Evolutionary conservation across 2,329 filamentous ascomycete genomes (phyloP).

Genomic region (Colletotrichum filicis): DNA sequence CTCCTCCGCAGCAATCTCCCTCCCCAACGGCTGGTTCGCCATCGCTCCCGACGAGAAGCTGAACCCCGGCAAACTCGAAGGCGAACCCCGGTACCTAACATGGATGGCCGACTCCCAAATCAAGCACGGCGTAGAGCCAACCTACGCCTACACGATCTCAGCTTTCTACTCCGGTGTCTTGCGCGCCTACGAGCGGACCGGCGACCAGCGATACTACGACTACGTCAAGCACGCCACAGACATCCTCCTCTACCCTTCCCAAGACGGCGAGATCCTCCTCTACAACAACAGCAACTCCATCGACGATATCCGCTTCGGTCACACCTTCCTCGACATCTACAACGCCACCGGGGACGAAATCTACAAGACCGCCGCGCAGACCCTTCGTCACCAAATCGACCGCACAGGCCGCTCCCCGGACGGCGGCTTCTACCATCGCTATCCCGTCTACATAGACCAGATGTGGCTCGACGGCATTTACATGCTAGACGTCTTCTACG

Average conservation of each 20-base stretch:
- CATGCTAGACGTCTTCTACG: slow-evolving; percentile 50
- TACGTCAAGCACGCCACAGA: slow-evolving; percentile 40
- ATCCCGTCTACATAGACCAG: slow-evolving; percentile 40
- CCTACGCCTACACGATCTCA: slow-evolving; percentile 41
- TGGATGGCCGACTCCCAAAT: slow-evolving; percentile 44
- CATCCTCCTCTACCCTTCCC: slow-evolving; percentile 38
- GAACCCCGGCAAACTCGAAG: slow-evolving; percentile 23
- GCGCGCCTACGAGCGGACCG: slow-evolving; percentile 37
- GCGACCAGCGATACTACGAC: slow-evolving; percentile 38
- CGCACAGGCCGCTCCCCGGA: slow-evolving; percentile 28
- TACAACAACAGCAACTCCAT: slow-evolving; percentile 36
- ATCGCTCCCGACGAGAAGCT: slow-evolving; percentile 31
- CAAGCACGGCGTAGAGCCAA: slow-evolving; percentile 40
- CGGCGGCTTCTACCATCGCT: slow-evolving; percentile 37
- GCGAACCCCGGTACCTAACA: slow-evolving; percentile 37
- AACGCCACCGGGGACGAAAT: slow-evolving; percentile 28
- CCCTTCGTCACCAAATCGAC: slow-evolving; percentile 28
- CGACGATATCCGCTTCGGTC: slow-evolving; percentile 35
- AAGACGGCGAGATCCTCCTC: slow-evolving; percentile 35
- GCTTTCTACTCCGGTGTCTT: slow-evolving; percentile 42
- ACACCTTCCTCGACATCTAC: slow-evolving; percentile 33
- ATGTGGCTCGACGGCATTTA: slow-evolving; percentile 58
- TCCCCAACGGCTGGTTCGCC: slow-evolving; percentile 33
- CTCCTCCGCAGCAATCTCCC: slow-evolving; percentile 21
- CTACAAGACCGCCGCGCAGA: slow-evolving; percentile 31